Evolutionary conservation across 495 filamentous ascomycete genomes (phyloP).

Genomic region (Oleoguttula mirabilis): DNA sequence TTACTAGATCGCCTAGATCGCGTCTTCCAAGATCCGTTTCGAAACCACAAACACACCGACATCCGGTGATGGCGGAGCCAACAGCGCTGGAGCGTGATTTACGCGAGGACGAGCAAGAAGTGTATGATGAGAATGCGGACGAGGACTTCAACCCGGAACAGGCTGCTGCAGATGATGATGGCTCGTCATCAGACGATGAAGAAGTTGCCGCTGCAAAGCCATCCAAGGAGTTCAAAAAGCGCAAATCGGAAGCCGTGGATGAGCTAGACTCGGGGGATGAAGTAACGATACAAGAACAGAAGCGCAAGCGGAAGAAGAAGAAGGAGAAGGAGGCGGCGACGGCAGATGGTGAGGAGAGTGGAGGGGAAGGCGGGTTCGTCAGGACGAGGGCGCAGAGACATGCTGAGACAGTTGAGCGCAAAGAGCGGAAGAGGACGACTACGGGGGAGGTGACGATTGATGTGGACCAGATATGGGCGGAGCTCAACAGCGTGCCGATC

Average conservation of each 20-base stretch:
- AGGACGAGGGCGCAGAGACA: constrained; percentile 52
- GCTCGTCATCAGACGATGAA: constrained; percentile 18
- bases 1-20: too few species aligned
- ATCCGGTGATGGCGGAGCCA: background rate
- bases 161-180: constrained; percentile 5
- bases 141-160: constrained; percentile 23
- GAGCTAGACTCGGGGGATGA: constrained; percentile 25
- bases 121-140: constrained; percentile 19
- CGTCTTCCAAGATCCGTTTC: too few species aligned
- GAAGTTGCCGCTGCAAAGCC: constrained; percentile 3
- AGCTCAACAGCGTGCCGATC: constrained; percentile 43
- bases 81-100: background rate
- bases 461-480: constrained; percentile 78
- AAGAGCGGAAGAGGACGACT: constrained; percentile 43
- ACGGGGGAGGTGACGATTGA: constrained; percentile 68
- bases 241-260: constrained; percentile 7
- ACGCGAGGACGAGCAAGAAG: constrained; percentile 6
- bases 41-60: too few species aligned
- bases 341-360: constrained; percentile 12
- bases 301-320: constrained; percentile 11
- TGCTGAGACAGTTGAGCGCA: constrained; percentile 47
- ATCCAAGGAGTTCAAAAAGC: constrained; percentile 7
- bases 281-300: constrained; percentile 17
- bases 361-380: constrained; percentile 66
- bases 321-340: constrained; percentile 2